These are phyloP conservation scores for Sporothrix phasma DNA, from an alignment of 2,329 filamentous ascomycete species.

Conservation along the genomic window DNA sequence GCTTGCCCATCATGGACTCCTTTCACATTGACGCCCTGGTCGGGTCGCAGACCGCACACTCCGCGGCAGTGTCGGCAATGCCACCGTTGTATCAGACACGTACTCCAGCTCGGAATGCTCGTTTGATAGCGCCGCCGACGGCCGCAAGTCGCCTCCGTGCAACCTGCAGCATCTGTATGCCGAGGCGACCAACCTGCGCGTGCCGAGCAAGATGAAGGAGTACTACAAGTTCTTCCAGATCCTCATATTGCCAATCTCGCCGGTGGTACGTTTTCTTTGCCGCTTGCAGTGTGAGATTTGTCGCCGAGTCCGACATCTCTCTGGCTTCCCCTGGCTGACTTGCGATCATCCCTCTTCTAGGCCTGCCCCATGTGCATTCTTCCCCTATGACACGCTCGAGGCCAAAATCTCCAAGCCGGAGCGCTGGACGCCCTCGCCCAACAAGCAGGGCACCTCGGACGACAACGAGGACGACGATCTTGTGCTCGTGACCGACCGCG, in stretches of 20 bases:
- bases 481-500: conserved; percentile 28
- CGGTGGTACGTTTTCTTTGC: conserved; percentile 39
- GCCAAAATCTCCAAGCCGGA: conserved; percentile 65
- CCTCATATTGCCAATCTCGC: conserved; percentile 52
- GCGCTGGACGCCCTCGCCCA: conserved; percentile 63
- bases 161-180: conserved; percentile 77
- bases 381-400: conserved; percentile 86
- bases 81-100: not conserved
- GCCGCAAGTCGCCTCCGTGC: conserved; percentile 41
- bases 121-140: not conserved
- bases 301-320: too few species aligned
- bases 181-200: conserved; percentile 53
- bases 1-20: not conserved
- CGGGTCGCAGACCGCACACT: not conserved
- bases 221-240: conserved; percentile 78
- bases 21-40: conserved; percentile 9
- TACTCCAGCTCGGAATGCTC: not conserved
- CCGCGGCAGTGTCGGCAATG: not conserved
- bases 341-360: conserved; percentile 31
- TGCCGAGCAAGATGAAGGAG: conserved; percentile 59
- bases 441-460: conserved; percentile 36
- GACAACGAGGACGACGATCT: conserved; percentile 27
- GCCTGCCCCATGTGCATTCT: conserved; percentile 74
- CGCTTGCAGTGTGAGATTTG: too few species aligned
- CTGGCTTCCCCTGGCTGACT: not conserved